Conservation (phyloP, 2,329 filamentous ascomycete genomes). For the Fusarium coffeatum region DNA sequence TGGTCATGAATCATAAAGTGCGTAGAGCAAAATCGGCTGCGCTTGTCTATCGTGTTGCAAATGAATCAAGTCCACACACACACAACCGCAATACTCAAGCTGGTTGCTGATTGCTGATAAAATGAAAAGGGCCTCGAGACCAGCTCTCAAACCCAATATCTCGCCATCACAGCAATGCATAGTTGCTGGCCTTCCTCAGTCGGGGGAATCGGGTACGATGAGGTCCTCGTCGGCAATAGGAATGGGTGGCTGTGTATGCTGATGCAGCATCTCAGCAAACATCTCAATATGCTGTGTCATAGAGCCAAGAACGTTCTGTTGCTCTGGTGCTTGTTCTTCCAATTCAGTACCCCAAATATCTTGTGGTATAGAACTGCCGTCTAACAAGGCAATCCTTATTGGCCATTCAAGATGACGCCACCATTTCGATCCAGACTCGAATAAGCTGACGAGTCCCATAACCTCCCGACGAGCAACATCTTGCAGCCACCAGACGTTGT, state of each 20-base stretch:
- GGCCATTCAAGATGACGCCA: constrained; percentile 72
- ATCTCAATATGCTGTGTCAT: constrained; percentile 57
- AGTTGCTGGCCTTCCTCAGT: constrained; percentile 40
- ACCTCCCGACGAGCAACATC: constrained; percentile 75
- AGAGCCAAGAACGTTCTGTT: constrained; percentile 51
- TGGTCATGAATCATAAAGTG: constrained; percentile 14
- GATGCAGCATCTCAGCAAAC: constrained; percentile 53
- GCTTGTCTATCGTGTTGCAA: background rate
- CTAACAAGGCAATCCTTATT: constrained; percentile 68
- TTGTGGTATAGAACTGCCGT: constrained; percentile 63
- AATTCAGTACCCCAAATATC: constrained; percentile 68
- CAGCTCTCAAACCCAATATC: constrained; percentile 27
- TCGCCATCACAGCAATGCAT: background rate
- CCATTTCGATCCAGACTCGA: constrained; percentile 69
- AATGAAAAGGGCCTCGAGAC: constrained; percentile 23
- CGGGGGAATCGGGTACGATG: constrained; percentile 50
- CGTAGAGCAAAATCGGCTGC: background rate
- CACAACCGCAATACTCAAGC: constrained; percentile 9
- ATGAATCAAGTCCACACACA: background rate
- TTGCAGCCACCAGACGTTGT: constrained; percentile 75
- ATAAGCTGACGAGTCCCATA: constrained; percentile 69
- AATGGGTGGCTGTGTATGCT: constrained; percentile 47
- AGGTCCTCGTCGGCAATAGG: constrained; percentile 49
- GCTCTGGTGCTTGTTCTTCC: constrained; percentile 55
- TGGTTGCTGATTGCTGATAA: constrained; percentile 1